These are phyloP conservation scores for Anthoceros angustus DNA, from an alignment of 225 moss, liverwort and hornwort species.

Conservation along the genomic window DNA sequence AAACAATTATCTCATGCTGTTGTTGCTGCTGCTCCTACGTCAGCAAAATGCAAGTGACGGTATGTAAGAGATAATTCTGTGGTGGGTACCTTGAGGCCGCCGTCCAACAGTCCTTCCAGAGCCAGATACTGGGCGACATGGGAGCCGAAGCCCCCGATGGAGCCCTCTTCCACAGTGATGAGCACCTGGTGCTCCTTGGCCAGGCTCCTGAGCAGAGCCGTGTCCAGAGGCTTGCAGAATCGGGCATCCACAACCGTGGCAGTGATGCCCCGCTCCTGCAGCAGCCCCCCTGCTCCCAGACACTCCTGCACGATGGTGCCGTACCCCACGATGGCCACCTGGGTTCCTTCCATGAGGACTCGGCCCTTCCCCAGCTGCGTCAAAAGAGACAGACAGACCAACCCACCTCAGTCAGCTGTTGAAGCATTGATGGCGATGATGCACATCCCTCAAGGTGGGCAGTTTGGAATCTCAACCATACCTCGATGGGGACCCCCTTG, in stretches of 20 bases:
- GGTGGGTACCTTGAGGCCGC: slow-evolving; percentile 16
- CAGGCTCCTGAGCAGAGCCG: slow-evolving; percentile 15
- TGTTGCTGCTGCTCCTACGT: not conserved
- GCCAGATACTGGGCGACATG: slow-evolving; percentile 23
- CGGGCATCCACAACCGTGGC: slow-evolving; percentile 20
- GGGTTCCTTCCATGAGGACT: slow-evolving; percentile 20
- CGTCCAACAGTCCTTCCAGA: slow-evolving; percentile 21
- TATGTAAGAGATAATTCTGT: too few species aligned
- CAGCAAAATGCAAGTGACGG: not conserved
- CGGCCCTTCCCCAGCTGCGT: slow-evolving; percentile 21
- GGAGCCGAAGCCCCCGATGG: slow-evolving; percentile 24
- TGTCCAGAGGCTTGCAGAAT: slow-evolving; percentile 30
- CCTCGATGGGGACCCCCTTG: slow-evolving; percentile 18
- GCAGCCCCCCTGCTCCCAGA: slow-evolving; percentile 11
- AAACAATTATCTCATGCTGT: not conserved
- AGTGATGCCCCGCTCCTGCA: slow-evolving; percentile 13
- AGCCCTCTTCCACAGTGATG: slow-evolving; percentile 26
- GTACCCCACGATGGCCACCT: slow-evolving; percentile 23
- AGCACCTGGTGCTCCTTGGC: slow-evolving; percentile 18
- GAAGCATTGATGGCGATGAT: too few species aligned
- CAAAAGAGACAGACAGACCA: not conserved
- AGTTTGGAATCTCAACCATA: too few species aligned
- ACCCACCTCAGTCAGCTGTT: too few species aligned
- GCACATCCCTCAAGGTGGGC: not conserved
- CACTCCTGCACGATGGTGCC: slow-evolving; percentile 25